Evolutionary conservation across 352 stramenopile genomes (phyloP).

Genomic region (Phytophthora melonis): DNA sequence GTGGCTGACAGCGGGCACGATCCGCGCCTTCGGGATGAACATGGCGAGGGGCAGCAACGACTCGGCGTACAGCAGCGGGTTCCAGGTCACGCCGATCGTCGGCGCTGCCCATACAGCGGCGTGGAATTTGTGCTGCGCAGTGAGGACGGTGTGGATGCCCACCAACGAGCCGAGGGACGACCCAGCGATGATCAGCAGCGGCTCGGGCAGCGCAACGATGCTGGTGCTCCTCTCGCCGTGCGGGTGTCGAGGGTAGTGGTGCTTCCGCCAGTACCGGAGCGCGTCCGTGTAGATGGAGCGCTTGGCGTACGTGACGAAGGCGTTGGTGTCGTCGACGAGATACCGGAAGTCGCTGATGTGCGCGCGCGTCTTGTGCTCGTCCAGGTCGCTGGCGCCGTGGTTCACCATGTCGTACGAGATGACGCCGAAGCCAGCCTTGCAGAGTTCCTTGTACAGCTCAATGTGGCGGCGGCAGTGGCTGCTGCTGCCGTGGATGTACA

Average conservation of each 20-base stretch:
- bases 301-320: conserved; percentile 55
- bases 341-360: conserved; percentile 51
- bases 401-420: conserved; percentile 59
- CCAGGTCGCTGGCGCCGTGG: conserved; percentile 59
- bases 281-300: conserved; percentile 39
- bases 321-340: conserved; percentile 63
- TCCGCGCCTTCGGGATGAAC: conserved; percentile 45
- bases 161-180: conserved; percentile 69
- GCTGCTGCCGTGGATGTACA: conserved; percentile 57
- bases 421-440: conserved; percentile 52
- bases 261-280: conserved; percentile 37
- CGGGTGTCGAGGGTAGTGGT: conserved; percentile 27
- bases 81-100: conserved; percentile 60
- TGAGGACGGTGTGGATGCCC: conserved; percentile 63
- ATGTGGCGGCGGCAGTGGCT: conserved; percentile 57
- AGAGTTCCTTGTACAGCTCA: conserved; percentile 55
- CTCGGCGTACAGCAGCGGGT: conserved; percentile 47
- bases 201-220: conserved; percentile 25
- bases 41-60: conserved; percentile 48
- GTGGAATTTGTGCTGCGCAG: conserved; percentile 53
- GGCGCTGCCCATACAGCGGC: conserved; percentile 61
- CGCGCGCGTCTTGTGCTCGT: conserved; percentile 43
- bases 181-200: conserved; percentile 63
- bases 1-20: conserved; percentile 64
- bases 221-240: conserved; percentile 20